Conservation (phyloP, 83 land plant genomes). For the Picea abies region DNA sequence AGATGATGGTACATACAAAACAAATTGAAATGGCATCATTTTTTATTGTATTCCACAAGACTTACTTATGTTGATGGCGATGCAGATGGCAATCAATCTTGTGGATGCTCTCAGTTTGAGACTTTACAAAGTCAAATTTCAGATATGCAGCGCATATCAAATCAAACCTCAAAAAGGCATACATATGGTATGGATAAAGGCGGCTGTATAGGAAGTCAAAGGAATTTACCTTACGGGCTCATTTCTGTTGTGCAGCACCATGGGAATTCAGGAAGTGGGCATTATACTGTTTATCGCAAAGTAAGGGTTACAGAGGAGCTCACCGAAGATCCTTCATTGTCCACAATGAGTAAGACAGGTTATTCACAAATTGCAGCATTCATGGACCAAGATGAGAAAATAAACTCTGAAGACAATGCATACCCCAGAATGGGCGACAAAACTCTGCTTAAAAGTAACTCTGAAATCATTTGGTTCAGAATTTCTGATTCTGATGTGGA, state of each 20-base stretch:
- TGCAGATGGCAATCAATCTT: constrained; percentile 6
- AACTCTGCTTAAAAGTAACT: not conserved
- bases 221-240: constrained; percentile 37
- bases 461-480: constrained; percentile 45
- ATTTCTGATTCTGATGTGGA: constrained; percentile 66
- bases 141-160: not conserved
- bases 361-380: constrained; percentile 5
- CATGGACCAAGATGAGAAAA: not conserved
- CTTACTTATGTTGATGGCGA: not conserved
- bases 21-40: too few relatives aligned
- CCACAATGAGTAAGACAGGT: not conserved
- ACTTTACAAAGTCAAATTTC: not conserved
- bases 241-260: constrained; percentile 76
- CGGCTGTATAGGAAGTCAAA: not conserved
- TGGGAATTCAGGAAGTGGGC: constrained; percentile 64
- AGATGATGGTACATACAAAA: too few relatives aligned
- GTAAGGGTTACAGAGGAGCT: constrained; percentile 12
- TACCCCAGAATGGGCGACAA: not conserved
- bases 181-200: not conserved
- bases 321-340: not conserved
- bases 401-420: not conserved
- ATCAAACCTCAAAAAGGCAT: not conserved
- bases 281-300: constrained; percentile 72
- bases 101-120: not conserved
- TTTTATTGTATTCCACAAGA: too few relatives aligned